A percentile compares a stretch with the other conserved stretches of the same genome.
Conservation (phyloP, 495 filamentous ascomycete genomes). For the Astrothelium macrocarpum region DNA sequence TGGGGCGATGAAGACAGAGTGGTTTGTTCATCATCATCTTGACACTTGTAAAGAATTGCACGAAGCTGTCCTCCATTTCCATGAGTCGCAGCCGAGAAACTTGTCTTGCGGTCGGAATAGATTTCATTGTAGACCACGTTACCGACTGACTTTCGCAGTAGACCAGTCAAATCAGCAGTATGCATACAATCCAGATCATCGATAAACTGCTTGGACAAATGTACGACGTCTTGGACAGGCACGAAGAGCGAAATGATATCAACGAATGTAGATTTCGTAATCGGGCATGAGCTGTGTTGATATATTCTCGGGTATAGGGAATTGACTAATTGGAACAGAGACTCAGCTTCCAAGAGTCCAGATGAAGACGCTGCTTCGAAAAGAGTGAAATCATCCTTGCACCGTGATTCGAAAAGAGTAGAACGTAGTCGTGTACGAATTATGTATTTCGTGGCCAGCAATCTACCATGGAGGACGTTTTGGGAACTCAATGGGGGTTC, state of each 20-base stretch:
- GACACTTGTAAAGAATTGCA: neutral
- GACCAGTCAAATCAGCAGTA: neutral
- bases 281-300: conserved; percentile 19
- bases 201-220: neutral
- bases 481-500: conserved; percentile 34
- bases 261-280: conserved; percentile 27
- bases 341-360: neutral
- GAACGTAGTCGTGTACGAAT: conserved; percentile 17
- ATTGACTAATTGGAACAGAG: neutral
- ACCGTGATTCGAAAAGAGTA: neutral
- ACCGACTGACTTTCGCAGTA: neutral
- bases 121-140: neutral
- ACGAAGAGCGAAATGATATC: conserved; percentile 17
- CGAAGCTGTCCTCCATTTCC: neutral
- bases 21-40: neutral
- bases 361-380: neutral
- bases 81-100: neutral
- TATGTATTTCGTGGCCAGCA: conserved; percentile 44
- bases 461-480: conserved; percentile 55
- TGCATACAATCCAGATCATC: neutral
- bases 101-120: neutral
- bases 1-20: neutral
- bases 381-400: neutral
- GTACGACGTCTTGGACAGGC: neutral
- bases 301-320: conserved; percentile 8